Conservation (phyloP, 768 basidiomycete genomes). For the Bullera alba region DNA sequence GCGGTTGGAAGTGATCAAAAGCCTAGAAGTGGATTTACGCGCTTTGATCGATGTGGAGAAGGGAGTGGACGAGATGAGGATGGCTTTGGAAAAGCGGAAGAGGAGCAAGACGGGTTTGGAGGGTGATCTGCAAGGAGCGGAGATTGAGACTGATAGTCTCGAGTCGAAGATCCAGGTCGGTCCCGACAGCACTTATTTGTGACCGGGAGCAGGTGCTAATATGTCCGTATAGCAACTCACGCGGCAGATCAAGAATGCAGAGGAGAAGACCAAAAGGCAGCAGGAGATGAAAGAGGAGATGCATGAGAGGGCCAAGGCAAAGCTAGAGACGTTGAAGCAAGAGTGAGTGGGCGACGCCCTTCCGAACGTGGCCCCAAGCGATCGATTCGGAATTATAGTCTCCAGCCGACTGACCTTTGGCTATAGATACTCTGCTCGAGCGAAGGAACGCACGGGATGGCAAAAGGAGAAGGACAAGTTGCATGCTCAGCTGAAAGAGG, state of each 20-base stretch:
- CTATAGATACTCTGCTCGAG: constrained; percentile 12
- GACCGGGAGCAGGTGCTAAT: background rate
- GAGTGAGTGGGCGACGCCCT: constrained; percentile 72
- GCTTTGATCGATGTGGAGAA: constrained; percentile 35
- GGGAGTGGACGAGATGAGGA: constrained; percentile 20
- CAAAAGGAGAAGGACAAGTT: constrained; percentile 27
- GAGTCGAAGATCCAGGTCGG: constrained; percentile 61
- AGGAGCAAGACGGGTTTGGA: constrained; percentile 65
- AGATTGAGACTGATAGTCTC: constrained; percentile 66
- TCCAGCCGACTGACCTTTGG: background rate
- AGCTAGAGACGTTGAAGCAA: constrained; percentile 65
- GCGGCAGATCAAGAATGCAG: constrained; percentile 71
- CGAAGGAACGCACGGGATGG: constrained; percentile 27
- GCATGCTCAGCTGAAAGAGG: constrained; percentile 64
- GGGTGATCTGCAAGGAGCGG: constrained; percentile 58
- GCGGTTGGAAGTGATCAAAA: constrained; percentile 63
- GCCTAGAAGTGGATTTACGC: constrained; percentile 58
- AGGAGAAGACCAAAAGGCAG: constrained; percentile 72
- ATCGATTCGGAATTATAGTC: background rate
- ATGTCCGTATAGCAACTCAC: constrained; percentile 60
- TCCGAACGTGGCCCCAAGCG: background rate
- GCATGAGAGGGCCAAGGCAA: constrained; percentile 62
- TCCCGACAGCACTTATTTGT: background rate
- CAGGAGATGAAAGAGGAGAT: constrained; percentile 75
- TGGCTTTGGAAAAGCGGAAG: constrained; percentile 49